A percentile compares a stretch with the other conserved stretches of the same genome.
phyloP scores from a whole-genome alignment of 1,139 yeast species.

The Suzukiozyma palmioleophila region DNA sequence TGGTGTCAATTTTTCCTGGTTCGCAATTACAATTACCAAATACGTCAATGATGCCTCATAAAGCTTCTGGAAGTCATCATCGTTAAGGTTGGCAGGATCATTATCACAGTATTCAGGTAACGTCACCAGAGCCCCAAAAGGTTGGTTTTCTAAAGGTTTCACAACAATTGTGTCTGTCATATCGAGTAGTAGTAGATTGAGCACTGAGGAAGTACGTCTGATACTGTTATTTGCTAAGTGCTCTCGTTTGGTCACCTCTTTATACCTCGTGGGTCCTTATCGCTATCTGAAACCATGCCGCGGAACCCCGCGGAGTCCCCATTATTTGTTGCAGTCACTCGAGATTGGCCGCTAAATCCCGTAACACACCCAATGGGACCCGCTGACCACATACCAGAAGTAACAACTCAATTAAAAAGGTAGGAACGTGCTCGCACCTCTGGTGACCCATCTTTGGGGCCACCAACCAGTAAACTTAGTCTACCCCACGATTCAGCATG shows the following conservation, averaged over 20 bases:
- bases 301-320: background rate
- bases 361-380: too few species aligned
- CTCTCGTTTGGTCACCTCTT: background rate
- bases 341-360: background rate
- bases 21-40: constrained; percentile 70
- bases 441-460: too few species aligned
- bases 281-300: background rate
- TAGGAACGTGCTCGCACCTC: too few species aligned
- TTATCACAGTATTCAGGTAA: constrained; percentile 61
- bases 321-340: background rate
- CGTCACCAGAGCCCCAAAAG: constrained; percentile 63
- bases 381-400: too few species aligned
- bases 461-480: too few species aligned
- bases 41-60: constrained; percentile 61
- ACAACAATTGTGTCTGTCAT: constrained; percentile 22
- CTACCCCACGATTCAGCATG: too few species aligned
- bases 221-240: constrained; percentile 13
- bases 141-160: constrained; percentile 46
- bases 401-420: too few species aligned
- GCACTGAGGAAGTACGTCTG: too few species aligned
- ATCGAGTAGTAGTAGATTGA: constrained; percentile 6
- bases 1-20: constrained; percentile 62
- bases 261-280: background rate
- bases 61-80: constrained; percentile 58
- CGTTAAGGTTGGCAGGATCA: constrained; percentile 71